These are phyloP conservation scores for Lasiodiplodia sp. DNA, from an alignment of 2,329 filamentous ascomycete genomes.

Conservation along the genomic window DNA sequence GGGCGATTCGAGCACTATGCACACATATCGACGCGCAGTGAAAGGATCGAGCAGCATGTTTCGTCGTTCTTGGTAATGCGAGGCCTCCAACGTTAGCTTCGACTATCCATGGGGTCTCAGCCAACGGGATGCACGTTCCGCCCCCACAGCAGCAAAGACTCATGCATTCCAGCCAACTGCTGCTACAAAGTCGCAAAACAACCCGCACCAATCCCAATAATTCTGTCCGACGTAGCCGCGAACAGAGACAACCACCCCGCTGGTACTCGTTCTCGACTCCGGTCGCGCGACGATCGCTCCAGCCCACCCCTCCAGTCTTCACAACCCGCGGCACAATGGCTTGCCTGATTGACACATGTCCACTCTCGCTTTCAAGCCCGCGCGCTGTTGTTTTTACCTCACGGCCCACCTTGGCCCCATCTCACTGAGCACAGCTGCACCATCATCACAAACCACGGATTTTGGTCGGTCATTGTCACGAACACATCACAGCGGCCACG, in stretches of 20 bases:
- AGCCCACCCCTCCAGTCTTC: background rate
- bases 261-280: background rate
- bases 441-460: background rate
- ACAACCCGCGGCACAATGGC: background rate
- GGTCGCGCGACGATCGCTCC: background rate
- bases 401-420: background rate
- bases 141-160: background rate
- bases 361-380: background rate
- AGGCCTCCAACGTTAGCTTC: constrained; percentile 20
- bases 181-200: constrained; percentile 8
- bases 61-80: constrained; percentile 16
- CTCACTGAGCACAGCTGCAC: background rate
- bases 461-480: background rate
- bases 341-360: background rate
- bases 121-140: background rate
- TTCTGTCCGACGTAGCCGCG: constrained; percentile 10
- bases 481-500: background rate
- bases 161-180: background rate
- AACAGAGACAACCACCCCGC: background rate
- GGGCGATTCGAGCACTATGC: constrained; percentile 11
- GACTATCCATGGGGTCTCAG: background rate
- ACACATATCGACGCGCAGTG: constrained; percentile 2
- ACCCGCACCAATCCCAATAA: background rate
- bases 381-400: background rate
- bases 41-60: background rate